Evolutionary conservation across 2,329 filamentous ascomycete species (phyloP), one percentile per base, ranked within the genome.

Genomic region (Periconia macrospinosa): DNA sequence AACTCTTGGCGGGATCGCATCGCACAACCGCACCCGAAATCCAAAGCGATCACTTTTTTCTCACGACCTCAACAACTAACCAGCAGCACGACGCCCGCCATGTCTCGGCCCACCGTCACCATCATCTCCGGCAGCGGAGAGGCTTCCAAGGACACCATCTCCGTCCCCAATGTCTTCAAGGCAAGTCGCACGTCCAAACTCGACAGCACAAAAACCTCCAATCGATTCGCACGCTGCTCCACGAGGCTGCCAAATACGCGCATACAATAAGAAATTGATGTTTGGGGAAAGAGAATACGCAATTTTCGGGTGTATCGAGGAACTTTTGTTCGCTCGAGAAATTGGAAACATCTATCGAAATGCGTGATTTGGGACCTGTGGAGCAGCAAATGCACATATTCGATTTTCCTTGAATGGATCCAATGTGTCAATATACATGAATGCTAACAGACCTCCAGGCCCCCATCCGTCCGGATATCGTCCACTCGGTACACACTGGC

Each of bases 381-480:
- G 33, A 35, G 45, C 18, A 20, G 35, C 19, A n/a, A 11, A n/a
- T n/a, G 18, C 33, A 18, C 46, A 41, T 40, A 11, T 17, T 23
- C 33, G 15, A 33, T 30, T 18, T 19, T 48, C n/a, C 19, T 44
- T 20, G 7, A 6, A 37, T 37, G 33, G 33, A 37, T 3, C 33
- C 3, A 37, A 37, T 19, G 18, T n/a, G 13, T 9, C 9, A 15
- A 27, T 45, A 2, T 35, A 17, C 41, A 23, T 45, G 19, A 33
- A 46, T 46, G 41, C 57, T 64, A 53, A 64, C 56, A 45, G 15
- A 2, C 40, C 23, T 35, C 23, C 47, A 73, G 70, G 86, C 90
- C 72, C 94, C 94, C 72, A 97, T 99, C 86, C 93, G 94, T 80
- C 90, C 92, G 75, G 94, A 99, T 83, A 96, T 99, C 79, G 94